These are phyloP conservation scores for Kwoniella europaea DNA, from an alignment of 768 basidiomycete species.

Conservation along the genomic window DNA sequence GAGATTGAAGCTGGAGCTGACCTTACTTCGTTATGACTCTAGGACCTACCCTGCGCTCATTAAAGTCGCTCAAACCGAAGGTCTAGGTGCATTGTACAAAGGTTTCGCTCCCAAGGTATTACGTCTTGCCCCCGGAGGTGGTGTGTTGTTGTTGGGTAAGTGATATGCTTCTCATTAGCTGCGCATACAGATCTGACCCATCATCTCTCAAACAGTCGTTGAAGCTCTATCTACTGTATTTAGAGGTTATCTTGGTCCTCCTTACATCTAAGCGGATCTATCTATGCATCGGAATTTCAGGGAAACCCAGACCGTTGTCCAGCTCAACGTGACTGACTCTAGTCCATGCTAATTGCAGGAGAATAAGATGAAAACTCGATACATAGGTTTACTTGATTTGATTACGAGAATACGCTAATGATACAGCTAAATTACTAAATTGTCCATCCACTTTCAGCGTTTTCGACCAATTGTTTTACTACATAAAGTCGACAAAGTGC, in stretches of 20 bases:
- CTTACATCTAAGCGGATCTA: constrained; percentile 38
- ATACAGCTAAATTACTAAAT: not conserved
- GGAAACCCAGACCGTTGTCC: not conserved
- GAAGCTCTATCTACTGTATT: constrained; percentile 56
- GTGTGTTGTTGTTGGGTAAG: constrained; percentile 78
- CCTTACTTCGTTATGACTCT: constrained; percentile 67
- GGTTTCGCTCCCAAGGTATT: constrained; percentile 90
- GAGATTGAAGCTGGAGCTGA: constrained; percentile 68
- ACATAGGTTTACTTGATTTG: not conserved
- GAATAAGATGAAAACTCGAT: not conserved
- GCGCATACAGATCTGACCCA: not conserved
- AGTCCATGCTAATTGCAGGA: not conserved
- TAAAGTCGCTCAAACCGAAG: constrained; percentile 58
- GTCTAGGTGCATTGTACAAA: constrained; percentile 60
- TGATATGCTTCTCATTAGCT: not conserved
- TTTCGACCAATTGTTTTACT: too few species aligned
- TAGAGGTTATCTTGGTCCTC: constrained; percentile 55
- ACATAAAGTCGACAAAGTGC: too few species aligned
- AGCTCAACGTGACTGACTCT: too few species aligned
- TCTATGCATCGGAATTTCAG: not conserved
- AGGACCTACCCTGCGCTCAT: constrained; percentile 85
- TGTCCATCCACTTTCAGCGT: not conserved
- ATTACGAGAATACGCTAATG: not conserved
- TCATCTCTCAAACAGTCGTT: constrained; percentile 40
- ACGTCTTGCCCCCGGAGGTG: constrained; percentile 92